These are phyloP conservation scores for Eimeria sp. DNA, from an alignment of 169 alveolate species.

Conservation along the genomic window DNA sequence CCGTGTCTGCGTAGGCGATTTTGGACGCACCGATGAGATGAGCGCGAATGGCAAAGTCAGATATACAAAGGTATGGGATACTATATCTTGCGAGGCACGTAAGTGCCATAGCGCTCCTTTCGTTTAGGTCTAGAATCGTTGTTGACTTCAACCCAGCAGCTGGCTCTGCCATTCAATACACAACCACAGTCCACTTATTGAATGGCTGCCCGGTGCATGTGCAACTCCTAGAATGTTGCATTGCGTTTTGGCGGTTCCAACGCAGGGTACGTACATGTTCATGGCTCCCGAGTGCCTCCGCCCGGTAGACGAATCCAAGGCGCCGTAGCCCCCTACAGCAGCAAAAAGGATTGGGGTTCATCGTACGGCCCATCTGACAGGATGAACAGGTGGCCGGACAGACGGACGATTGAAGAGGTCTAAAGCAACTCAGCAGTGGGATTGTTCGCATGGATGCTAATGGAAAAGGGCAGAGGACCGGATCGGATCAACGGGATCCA, in stretches of 20 bases:
- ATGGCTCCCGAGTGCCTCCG: slow-evolving; percentile 91
- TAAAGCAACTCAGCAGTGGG: not conserved
- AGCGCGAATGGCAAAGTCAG: slow-evolving; percentile 76
- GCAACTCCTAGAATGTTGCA: not conserved
- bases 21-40: slow-evolving; percentile 82
- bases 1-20: slow-evolving; percentile 78
- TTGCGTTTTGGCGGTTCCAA: slow-evolving; percentile 52
- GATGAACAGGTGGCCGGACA: no score
- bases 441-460: not conserved
- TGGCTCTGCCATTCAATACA: not conserved
- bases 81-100: not conserved
- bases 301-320: slow-evolving; percentile 83
- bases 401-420: not conserved
- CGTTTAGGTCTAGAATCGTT: not conserved
- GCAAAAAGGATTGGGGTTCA: not conserved
- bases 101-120: not conserved
- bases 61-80: slow-evolving; percentile 79
- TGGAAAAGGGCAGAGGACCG: not conserved
- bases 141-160: not conserved
- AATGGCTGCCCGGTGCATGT: not conserved
- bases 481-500: no score
- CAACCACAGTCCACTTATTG: not conserved
- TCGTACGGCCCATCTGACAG: not conserved
- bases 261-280: slow-evolving; percentile 90
- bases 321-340: not conserved